Percentiles rank a stretch among this genome's conserved stretches.
Conservation (phyloP, 345 rosid genomes). For the Fremontodendron californicum region DNA sequence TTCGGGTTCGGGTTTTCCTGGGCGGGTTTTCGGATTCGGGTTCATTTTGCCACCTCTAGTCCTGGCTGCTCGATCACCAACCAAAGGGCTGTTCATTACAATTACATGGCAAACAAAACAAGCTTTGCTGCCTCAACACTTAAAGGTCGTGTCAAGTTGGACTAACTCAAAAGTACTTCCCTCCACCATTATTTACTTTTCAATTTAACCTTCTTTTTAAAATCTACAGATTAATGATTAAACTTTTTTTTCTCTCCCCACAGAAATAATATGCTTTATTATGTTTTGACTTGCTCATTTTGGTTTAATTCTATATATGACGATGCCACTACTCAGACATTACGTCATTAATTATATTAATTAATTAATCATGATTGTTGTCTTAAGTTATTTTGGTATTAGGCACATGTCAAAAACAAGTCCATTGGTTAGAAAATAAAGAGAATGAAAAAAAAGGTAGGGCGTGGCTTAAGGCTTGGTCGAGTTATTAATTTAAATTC, state of each 20-base stretch:
- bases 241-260: not conserved
- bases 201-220: not conserved
- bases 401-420: not conserved
- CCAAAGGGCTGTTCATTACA: not conserved
- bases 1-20: too few relatives aligned
- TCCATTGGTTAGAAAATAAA: not conserved
- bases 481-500: too few relatives aligned
- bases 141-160: not conserved
- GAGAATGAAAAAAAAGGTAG: too few relatives aligned
- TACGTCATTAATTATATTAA: not conserved
- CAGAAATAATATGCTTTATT: not conserved
- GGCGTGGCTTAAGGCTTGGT: too few relatives aligned
- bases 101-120: not conserved
- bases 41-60: too few relatives aligned
- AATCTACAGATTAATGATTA: not conserved
- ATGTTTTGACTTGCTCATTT: not conserved
- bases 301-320: not conserved
- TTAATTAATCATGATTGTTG: not conserved
- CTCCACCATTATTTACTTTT: not conserved
- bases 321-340: not conserved
- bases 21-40: too few relatives aligned
- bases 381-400: not conserved
- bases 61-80: not conserved
- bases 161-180: not conserved
- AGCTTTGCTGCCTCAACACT: not conserved